Evolutionary conservation across 768 basidiomycete species (phyloP).

Genomic region (Leccinum rimulosum): DNA sequence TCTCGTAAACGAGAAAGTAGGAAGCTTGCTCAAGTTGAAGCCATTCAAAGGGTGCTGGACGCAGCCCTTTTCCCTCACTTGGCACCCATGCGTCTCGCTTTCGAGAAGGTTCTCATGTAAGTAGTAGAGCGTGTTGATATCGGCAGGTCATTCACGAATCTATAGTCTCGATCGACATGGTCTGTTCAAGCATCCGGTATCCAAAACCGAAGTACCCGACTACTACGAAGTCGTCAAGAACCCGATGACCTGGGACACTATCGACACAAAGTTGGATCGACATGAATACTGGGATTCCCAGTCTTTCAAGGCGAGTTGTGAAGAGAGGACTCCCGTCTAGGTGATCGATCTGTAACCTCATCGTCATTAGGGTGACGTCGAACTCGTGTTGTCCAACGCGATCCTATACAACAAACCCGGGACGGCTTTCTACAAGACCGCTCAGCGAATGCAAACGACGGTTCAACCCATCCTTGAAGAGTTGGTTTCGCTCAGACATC

Average conservation of each 20-base stretch:
- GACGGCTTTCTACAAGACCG: constrained; percentile 68
- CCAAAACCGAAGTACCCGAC: constrained; percentile 75
- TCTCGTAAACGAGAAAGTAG: constrained; percentile 76
- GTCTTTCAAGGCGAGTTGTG: constrained; percentile 58
- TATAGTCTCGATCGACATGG: constrained; percentile 70
- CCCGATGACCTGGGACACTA: constrained; percentile 88
- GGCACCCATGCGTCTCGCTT: constrained; percentile 53
- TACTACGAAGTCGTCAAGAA: constrained; percentile 83
- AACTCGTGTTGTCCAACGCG: constrained; percentile 83
- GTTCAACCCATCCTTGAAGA: constrained; percentile 37
- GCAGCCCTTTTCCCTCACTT: constrained; percentile 67
- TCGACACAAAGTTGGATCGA: constrained; percentile 77
- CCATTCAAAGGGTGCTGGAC: constrained; percentile 65
- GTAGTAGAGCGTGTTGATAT: constrained; percentile 22
- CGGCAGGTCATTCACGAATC: constrained; percentile 7
- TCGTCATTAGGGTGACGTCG: constrained; percentile 63
- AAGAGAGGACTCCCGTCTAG: not conserved
- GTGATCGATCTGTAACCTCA: constrained; percentile 2
- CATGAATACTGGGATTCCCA: constrained; percentile 80
- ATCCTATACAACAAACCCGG: constrained; percentile 79
- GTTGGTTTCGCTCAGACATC: constrained; percentile 16
- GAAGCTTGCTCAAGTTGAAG: constrained; percentile 68
- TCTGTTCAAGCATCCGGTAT: constrained; percentile 82
- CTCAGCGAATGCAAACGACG: constrained; percentile 55
- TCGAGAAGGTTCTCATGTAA: constrained; percentile 72